These are phyloP conservation scores for Solanum boliviense DNA, from an alignment of 257 asterid species.

Conservation along the genomic window DNA sequence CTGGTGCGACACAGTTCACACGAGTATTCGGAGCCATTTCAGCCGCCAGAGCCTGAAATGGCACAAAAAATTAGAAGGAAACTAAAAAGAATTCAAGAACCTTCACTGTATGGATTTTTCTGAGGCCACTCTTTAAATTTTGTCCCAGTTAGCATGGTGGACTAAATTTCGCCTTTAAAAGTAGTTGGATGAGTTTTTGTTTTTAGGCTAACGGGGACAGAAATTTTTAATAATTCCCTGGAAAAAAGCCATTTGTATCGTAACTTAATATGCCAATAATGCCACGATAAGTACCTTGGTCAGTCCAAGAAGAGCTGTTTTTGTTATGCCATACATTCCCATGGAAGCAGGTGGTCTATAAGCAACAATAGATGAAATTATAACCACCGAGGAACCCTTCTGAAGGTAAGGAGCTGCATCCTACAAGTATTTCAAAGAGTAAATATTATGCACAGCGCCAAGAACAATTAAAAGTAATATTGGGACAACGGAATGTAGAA, in stretches of 20 bases:
- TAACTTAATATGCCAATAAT: background rate
- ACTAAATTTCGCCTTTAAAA: background rate
- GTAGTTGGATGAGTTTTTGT: background rate
- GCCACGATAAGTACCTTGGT: slow-evolving; percentile 46
- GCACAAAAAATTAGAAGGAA: background rate
- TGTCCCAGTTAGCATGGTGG: background rate
- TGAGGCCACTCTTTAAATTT: background rate
- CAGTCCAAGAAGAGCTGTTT: slow-evolving; percentile 88
- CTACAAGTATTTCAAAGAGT: slow-evolving; percentile 14
- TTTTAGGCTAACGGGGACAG: background rate
- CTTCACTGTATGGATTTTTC: background rate
- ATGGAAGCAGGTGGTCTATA: slow-evolving; percentile 43
- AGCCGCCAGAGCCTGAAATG: slow-evolving; percentile 64
- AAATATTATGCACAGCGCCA: background rate
- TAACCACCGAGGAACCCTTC: slow-evolving; percentile 65
- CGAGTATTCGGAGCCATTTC: slow-evolving; percentile 92
- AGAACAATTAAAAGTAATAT: background rate
- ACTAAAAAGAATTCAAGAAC: background rate
- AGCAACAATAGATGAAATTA: slow-evolving; percentile 57
- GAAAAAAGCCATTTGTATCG: background rate
- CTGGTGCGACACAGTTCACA: slow-evolving; percentile 92
- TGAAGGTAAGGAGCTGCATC: slow-evolving; percentile 69
- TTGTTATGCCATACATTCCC: slow-evolving; percentile 90
- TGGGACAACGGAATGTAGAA: background rate
- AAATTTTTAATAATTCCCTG: background rate